These are phyloP conservation scores for Coleophoma eucalyptorum DNA, from an alignment of 2,329 filamentous ascomycete species.

Conservation along the genomic window DNA sequence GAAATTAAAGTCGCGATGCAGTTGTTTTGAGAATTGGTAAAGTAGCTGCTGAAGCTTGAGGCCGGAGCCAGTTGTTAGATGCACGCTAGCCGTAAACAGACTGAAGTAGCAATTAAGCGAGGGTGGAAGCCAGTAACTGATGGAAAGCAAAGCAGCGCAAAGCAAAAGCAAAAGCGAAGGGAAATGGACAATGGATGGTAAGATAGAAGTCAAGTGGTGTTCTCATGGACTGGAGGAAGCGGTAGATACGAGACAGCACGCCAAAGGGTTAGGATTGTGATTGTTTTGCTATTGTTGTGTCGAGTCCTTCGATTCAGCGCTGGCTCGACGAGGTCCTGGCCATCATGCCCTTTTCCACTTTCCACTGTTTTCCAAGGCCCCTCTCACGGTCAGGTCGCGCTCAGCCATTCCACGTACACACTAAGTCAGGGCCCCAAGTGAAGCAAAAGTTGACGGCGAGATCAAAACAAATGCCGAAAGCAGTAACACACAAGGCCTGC, in stretches of 20 bases:
- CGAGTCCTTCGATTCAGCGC: too few relatives aligned
- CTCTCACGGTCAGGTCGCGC: constrained; percentile 16
- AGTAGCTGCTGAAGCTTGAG: background rate
- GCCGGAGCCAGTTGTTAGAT: background rate
- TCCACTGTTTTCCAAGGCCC: background rate
- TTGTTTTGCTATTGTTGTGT: too few relatives aligned
- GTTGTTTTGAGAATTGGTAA: background rate
- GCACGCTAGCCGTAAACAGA: background rate
- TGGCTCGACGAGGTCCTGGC: too few relatives aligned
- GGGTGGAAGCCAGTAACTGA: background rate
- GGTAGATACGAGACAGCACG: too few relatives aligned
- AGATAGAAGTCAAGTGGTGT: too few relatives aligned
- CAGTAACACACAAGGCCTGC: constrained; percentile 12
- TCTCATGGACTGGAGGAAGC: too few relatives aligned
- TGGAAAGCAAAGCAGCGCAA: too few relatives aligned
- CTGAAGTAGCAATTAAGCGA: background rate
- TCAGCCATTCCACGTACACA: constrained; percentile 3
- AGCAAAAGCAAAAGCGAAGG: too few relatives aligned
- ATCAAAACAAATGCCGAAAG: constrained; percentile 26
- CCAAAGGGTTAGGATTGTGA: too few relatives aligned
- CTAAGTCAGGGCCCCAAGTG: too few relatives aligned
- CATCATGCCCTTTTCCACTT: too few relatives aligned
- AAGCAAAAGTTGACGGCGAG: constrained; percentile 13
- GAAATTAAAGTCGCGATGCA: background rate
- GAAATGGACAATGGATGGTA: too few relatives aligned